These are phyloP conservation scores for Athelia sp. DNA, from an alignment of 1,284 basidiomycete species.

Conservation along the genomic window DNA sequence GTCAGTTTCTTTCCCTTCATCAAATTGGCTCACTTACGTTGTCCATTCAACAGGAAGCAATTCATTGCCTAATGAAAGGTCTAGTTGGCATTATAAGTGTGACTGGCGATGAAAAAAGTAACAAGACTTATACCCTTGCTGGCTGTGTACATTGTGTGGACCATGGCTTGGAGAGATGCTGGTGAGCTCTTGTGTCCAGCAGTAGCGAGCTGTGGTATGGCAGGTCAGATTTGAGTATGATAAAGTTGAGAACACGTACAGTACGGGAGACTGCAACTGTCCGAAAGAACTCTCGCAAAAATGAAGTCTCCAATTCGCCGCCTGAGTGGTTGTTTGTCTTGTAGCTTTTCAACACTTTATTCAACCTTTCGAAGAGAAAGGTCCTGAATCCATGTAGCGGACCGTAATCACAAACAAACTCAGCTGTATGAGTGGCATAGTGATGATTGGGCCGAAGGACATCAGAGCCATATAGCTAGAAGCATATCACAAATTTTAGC, in stretches of 20 bases:
- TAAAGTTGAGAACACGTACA: not conserved
- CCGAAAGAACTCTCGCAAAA: constrained; percentile 28
- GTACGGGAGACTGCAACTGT: constrained; percentile 7
- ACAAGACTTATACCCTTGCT: constrained; percentile 3
- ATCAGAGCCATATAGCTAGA: constrained; percentile 21
- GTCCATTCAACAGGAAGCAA: too few species aligned
- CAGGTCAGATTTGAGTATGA: not conserved
- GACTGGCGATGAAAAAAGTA: not conserved
- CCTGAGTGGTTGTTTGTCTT: constrained; percentile 24
- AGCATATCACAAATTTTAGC: not conserved
- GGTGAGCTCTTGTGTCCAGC: not conserved
- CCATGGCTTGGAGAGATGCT: not conserved
- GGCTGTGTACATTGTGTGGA: constrained; percentile 9
- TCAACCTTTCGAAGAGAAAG: constrained; percentile 30
- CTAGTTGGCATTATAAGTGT: too few species aligned
- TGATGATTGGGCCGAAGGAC: constrained; percentile 26
- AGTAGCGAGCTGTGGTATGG: not conserved
- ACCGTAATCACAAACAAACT: constrained; percentile 22
- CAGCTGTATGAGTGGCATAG: constrained; percentile 21
- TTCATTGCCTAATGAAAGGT: too few species aligned
- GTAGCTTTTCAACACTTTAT: constrained; percentile 31
- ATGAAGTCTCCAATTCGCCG: constrained; percentile 27
- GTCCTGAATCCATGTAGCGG: constrained; percentile 32
- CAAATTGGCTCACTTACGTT: too few species aligned
- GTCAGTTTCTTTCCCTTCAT: too few species aligned